Evolutionary conservation across 495 filamentous ascomycete species (phyloP), one percentile per base, ranked within the genome.

Genomic region (Annulohypoxylon stygium): DNA sequence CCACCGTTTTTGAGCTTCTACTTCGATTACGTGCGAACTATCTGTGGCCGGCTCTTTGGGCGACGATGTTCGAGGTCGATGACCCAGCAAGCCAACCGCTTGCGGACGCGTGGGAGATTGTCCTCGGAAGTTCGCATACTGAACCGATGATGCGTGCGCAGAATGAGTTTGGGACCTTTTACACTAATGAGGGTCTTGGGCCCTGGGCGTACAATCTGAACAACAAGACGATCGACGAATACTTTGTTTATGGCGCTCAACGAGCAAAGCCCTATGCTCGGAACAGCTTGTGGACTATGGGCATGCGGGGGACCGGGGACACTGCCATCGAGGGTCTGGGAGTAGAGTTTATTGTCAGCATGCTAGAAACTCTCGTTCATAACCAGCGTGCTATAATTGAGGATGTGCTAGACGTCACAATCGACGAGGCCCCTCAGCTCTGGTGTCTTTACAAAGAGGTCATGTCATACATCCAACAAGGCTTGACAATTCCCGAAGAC

Each of bases 391-490:
- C 85, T 33, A 87, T 90, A 62, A 80, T 93, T 14, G 71, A 80
- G 14, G 79, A 89, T 6, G 86, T 90, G 0, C 82, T 90, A 33
- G 86, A 81, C 16, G 81, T 84, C 10, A 82, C 90, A 73, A 79
- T 86, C n/a, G 76, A 78, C 11, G 84, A 86, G 10, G 87, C 91
- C 2, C 90, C 91, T 8, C 91, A 93, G 77, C 86, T 89, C 76
- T 93, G 91, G 89, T 92, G 90, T 67, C 80, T 92, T 50, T 92
- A 91, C 73, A 91, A 91, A 72, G 89, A 92, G 71, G 89, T 92
- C 23, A 90, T 90, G 80, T 86, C 86, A 23, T 92, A 93, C 68
- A 89, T 89, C 63, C 86, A 89, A 51, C 80, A 85, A 11, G 91
- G 91, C 2, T 83, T 93, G 58, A 79, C 81, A 4, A 89, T 93